phyloP scores from a whole-genome alignment of 139 green algal genomes.

The Penium margaritaceum region DNA sequence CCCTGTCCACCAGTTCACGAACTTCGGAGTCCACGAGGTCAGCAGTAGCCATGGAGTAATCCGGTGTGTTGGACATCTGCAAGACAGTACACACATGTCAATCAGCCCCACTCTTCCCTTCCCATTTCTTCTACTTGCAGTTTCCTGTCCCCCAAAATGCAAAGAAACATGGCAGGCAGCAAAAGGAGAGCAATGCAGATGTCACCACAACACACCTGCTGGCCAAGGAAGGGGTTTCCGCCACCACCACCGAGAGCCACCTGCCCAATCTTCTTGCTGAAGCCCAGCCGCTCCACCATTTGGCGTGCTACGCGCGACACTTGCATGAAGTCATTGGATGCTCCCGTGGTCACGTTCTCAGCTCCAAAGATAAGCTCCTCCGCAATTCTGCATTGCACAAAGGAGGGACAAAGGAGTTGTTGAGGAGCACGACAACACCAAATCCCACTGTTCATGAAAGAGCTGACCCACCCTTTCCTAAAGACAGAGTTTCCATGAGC shows the following conservation, averaged over 20 bases:
- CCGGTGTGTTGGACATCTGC: conserved; percentile 62
- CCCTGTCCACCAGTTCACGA: conserved; percentile 80
- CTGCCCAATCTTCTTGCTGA: conserved; percentile 89
- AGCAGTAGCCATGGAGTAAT: conserved; percentile 76
- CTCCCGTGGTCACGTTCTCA: conserved; percentile 93
- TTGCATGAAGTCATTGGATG: conserved; percentile 85
- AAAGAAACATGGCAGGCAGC: no score
- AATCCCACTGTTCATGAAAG: no score
- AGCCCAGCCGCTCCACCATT: conserved; percentile 92
- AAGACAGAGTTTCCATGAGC: no score
- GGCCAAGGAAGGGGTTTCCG: conserved; percentile 79
- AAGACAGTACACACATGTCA: no score
- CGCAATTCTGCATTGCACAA: conserved; percentile 87
- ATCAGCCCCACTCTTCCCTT: no score
- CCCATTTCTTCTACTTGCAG: no score
- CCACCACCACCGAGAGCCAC: conserved; percentile 62
- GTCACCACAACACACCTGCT: no score
- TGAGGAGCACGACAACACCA: no score
- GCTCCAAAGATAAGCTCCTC: conserved; percentile 98
- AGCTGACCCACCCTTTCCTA: no score
- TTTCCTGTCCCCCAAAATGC: no score
- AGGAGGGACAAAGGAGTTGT: no score
- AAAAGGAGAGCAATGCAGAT: no score
- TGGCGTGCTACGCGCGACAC: conserved; percentile 69
- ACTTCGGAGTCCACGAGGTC: conserved; percentile 88